Evolutionary conservation across 257 asterid genomes (phyloP), one percentile per base, ranked within the genome.

Genomic region (Nicotiana attenuata): DNA sequence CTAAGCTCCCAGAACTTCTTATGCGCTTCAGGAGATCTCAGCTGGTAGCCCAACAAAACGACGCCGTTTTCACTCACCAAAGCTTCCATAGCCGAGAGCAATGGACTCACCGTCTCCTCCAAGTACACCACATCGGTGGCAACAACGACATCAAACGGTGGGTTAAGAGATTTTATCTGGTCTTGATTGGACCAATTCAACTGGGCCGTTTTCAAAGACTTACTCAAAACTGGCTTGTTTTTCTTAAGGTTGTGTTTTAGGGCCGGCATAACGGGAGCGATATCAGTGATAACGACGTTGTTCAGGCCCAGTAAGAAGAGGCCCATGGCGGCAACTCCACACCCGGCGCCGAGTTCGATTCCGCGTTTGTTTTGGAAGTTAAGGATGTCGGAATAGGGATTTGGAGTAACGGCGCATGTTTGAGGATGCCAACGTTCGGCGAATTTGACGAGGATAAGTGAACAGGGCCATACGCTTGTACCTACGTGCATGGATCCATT

Each of bases 401-500:
- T 93, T 10, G 75, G 29, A 8, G 85, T 64, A 20, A 84, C 83
- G 86, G 92, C 77, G 84, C 83, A 87, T 3, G 81, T 81, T 45
- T 73, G 86, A 52, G 94, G 92, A 87, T 85, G 82, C 99, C 99
- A 96, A 64, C 97, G 98, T 88, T 96, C 99, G 87, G 88, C 89
- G 90, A 96, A 96, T 86, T 96, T 96, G 89, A 89, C 95, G 86
- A 94, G 94, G 75, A 96, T 93, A 5, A 96, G 79, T 20, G 98
- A 96, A 82, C 97, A 92, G 3, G 98, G 97, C 99, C 99, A 96
- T 71, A 94, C 98, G 85, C 97, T 90, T 88, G 99, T 96, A 83
- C 99, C 97, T 80, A 94, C 99, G 83, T 96, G 98, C 97, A 96
- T 93, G 73, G 99, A 86, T 84, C 91, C 93, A 83, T 96, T 96